Percentiles rank a stretch among this genome's conserved stretches.
phyloP scores from a whole-genome alignment of 2,329 filamentous ascomycete genomes.

The Fusarium oxysporum region DNA sequence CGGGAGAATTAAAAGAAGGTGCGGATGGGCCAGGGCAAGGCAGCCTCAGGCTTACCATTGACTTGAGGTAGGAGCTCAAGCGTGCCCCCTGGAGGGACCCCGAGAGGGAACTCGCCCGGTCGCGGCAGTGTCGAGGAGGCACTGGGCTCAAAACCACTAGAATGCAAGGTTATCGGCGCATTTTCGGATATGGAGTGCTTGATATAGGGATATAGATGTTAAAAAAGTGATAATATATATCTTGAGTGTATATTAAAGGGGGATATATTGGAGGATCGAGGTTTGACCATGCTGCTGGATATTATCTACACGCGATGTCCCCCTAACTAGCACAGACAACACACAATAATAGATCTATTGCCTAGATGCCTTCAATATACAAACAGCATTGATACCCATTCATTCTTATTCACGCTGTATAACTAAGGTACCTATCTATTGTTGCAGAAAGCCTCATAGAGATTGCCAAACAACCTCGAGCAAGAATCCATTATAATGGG shows the following conservation, averaged over 20 bases:
- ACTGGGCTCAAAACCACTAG: neutral
- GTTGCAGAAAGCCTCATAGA: neutral
- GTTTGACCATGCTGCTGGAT: neutral
- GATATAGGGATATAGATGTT: rapidly evolving
- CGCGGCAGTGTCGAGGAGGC: neutral
- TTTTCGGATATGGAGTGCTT: rapidly evolving
- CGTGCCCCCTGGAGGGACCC: neutral
- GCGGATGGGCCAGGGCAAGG: neutral
- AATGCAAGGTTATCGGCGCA: rapidly evolving
- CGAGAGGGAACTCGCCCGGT: neutral
- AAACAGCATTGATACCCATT: neutral
- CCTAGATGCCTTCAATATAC: rapidly evolving
- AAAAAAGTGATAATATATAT: rapidly evolving
- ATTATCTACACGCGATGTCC: rapidly evolving
- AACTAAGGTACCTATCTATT: neutral
- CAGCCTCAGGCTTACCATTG: neutral
- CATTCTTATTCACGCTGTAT: neutral
- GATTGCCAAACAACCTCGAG: rapidly evolving
- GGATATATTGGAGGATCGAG: no score
- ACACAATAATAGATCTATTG: rapidly evolving
- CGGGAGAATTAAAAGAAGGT: neutral
- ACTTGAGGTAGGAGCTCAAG: neutral
- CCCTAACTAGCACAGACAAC: rapidly evolving
- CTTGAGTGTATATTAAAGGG: neutral
- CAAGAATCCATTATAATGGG: no score